Evolutionary conservation across 1,284 basidiomycete genomes (phyloP).

Genomic region (Irpex lacteus): DNA sequence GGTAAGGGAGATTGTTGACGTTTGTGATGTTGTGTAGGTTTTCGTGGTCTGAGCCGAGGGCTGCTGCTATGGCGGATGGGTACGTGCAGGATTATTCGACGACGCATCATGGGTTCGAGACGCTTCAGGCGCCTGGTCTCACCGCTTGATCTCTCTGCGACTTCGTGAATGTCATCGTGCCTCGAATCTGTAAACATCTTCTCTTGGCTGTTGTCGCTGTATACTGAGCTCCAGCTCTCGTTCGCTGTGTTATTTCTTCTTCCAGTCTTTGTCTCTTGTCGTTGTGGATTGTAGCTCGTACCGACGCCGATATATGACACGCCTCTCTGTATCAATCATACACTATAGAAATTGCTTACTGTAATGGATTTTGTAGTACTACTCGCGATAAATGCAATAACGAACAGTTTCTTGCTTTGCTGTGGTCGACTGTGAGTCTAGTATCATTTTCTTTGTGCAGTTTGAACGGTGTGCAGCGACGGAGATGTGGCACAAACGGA

Average conservation of each 20-base stretch:
- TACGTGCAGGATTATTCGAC: constrained; percentile 2
- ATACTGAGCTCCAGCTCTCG: too few species aligned
- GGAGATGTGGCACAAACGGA: too few species aligned
- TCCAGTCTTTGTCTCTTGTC: neutral
- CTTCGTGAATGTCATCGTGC: too few species aligned
- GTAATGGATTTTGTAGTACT: neutral
- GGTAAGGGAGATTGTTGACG: neutral
- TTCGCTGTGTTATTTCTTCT: too few species aligned
- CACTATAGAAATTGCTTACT: neutral
- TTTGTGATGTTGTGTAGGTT: neutral
- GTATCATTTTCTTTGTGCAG: too few species aligned
- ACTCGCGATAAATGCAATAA: neutral
- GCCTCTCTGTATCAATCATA: neutral
- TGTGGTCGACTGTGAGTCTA: too few species aligned
- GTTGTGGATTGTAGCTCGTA: neutral
- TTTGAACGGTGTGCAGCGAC: too few species aligned
- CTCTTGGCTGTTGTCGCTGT: too few species aligned
- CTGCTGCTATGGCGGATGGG: neutral
- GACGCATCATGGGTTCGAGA: constrained; percentile 4
- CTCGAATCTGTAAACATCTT: too few species aligned
- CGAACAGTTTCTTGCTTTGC: neutral
- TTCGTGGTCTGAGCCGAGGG: neutral
- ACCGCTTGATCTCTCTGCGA: neutral
- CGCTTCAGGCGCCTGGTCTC: neutral
- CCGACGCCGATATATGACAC: neutral